These are phyloP conservation scores for Sphagnum contortum DNA, from an alignment of 225 moss, liverwort and hornwort genomes.

Conservation along the genomic window DNA sequence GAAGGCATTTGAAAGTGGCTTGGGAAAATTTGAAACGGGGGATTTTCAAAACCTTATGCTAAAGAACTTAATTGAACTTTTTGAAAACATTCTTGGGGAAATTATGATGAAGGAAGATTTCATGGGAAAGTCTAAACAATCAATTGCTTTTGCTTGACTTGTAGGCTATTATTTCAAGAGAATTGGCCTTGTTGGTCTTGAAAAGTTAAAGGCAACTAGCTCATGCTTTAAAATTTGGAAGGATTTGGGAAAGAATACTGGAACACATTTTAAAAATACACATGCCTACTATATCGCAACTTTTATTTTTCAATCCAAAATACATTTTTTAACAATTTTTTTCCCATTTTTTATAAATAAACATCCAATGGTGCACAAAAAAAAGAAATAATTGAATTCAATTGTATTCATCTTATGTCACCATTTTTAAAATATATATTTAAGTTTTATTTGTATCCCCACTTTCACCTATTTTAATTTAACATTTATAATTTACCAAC, in stretches of 20 bases:
- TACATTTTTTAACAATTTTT: no score
- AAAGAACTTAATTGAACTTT: slow-evolving; percentile 35
- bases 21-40: slow-evolving; percentile 20
- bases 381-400: no score
- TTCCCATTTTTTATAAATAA: no score
- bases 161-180: slow-evolving; percentile 73
- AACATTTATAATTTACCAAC: no score
- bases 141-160: slow-evolving; percentile 53
- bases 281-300: slow-evolving; percentile 56
- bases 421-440: no score
- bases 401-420: no score
- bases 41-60: slow-evolving; percentile 26
- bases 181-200: slow-evolving; percentile 70
- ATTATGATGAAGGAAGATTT: slow-evolving; percentile 78
- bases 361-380: no score
- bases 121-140: slow-evolving; percentile 59
- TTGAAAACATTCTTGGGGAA: slow-evolving; percentile 58
- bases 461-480: no score
- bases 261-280: slow-evolving; percentile 35
- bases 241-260: slow-evolving; percentile 62
- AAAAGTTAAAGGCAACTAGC: slow-evolving; percentile 30
- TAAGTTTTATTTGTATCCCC: no score
- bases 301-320: slow-evolving; percentile 25
- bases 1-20: slow-evolving; percentile 55
- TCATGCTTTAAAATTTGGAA: slow-evolving; percentile 51